Conservation (phyloP, 108 stramenopile species). For the Ochromonas danica region DNA sequence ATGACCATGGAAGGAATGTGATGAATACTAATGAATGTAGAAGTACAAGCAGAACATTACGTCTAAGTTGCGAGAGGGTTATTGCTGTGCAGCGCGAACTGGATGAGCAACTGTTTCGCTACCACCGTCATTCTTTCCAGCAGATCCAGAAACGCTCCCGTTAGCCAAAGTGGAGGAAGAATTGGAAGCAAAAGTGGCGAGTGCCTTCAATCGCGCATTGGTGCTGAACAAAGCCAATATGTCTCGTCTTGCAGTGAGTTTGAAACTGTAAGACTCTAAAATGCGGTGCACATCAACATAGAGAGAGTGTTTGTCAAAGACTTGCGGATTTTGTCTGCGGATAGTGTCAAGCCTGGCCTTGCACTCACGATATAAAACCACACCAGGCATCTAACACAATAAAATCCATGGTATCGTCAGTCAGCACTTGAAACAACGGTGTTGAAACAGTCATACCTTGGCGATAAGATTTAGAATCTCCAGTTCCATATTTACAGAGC, state of each 20-base stretch:
- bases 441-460: not conserved
- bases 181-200: too few species aligned
- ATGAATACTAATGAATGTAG: too few species aligned
- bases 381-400: conserved; percentile 6
- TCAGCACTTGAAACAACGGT: not conserved
- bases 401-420: not conserved
- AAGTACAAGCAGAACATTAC: too few species aligned
- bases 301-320: not conserved
- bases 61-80: too few species aligned
- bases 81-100: too few species aligned
- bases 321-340: not conserved
- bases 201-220: not conserved
- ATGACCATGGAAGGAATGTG: too few species aligned
- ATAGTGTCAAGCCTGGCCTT: not conserved
- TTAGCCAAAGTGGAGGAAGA: too few species aligned
- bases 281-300: not conserved
- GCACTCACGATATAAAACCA: conserved; percentile 10
- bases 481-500: not conserved
- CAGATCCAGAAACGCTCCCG: too few species aligned
- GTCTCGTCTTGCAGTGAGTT: not conserved
- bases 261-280: conserved; percentile 5
- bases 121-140: too few species aligned
- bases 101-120: too few species aligned
- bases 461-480: not conserved
- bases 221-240: conserved; percentile 9